A percentile compares a stretch with the other conserved stretches of the same genome.
These are phyloP conservation scores for Uronychia setigera DNA, from an alignment of 73 alveolate genomes.

Conservation along the genomic window DNA sequence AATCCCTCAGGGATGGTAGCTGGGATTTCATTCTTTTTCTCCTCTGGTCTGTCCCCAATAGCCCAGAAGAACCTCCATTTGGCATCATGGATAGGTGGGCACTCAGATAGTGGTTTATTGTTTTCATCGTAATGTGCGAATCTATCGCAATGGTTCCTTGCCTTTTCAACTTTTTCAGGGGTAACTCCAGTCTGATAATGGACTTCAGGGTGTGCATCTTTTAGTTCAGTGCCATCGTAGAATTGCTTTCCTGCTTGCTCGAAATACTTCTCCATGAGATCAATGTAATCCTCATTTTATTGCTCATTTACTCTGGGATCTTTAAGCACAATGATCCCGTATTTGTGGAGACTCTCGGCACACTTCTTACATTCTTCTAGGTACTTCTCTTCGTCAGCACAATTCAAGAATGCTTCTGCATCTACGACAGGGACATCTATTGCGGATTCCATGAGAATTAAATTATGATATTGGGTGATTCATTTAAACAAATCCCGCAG, in stretches of 20 bases:
- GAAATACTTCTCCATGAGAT: constrained; percentile 83
- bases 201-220: constrained; percentile 80
- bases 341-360: constrained; percentile 77
- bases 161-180: constrained; percentile 87
- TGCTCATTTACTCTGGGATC: constrained; percentile 87
- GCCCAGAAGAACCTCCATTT: constrained; percentile 95
- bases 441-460: no score
- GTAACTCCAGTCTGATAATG: constrained; percentile 90
- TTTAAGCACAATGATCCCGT: constrained; percentile 76
- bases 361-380: constrained; percentile 79
- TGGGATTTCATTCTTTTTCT: constrained; percentile 67
- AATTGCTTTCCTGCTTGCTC: constrained; percentile 62
- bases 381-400: constrained; percentile 22
- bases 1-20: constrained; percentile 77
- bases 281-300: constrained; percentile 83
- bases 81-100: constrained; percentile 92
- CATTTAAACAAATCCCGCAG: no score
- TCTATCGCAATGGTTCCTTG: constrained; percentile 80
- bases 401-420: constrained; percentile 15
- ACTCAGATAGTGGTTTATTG: constrained; percentile 81
- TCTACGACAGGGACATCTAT: constrained; percentile 26
- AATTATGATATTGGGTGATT: no score
- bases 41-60: constrained; percentile 71
- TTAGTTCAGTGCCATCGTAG: constrained; percentile 70
- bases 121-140: constrained; percentile 59